Percentiles rank a stretch among this genome's conserved stretches.
These are phyloP conservation scores for Suillus ampliporus DNA, from an alignment of 768 basidiomycete genomes.

Conservation along the genomic window DNA sequence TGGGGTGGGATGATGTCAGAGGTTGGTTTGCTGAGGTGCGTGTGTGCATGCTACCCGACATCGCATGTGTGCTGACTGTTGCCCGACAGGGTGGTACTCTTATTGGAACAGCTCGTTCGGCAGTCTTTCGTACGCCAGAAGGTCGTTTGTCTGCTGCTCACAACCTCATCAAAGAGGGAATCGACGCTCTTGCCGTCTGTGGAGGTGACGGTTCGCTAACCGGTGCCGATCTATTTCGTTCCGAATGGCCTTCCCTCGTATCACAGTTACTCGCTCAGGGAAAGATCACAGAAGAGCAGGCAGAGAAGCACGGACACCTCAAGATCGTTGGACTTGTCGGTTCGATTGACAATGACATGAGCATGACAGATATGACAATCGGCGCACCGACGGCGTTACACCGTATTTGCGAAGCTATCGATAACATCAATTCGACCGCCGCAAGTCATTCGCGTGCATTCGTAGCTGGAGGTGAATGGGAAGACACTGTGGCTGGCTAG, in stretches of 20 bases:
- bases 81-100: slow-evolving; percentile 83
- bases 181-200: slow-evolving; percentile 95
- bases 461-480: slow-evolving; percentile 99
- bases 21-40: slow-evolving; percentile 91
- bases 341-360: slow-evolving; percentile 99
- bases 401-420: slow-evolving; percentile 96
- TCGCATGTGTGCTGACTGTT: neutral
- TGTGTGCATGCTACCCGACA: slow-evolving; percentile 4
- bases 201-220: slow-evolving; percentile 98
- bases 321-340: slow-evolving; percentile 98
- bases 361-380: slow-evolving; percentile 95
- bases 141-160: slow-evolving; percentile 88
- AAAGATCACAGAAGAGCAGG: slow-evolving; percentile 79
- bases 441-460: slow-evolving; percentile 96
- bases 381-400: slow-evolving; percentile 95
- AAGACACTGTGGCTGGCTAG: slow-evolving; percentile 99
- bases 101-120: slow-evolving; percentile 91
- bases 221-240: slow-evolving; percentile 91
- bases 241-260: slow-evolving; percentile 93
- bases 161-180: slow-evolving; percentile 95
- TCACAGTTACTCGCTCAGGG: slow-evolving; percentile 68
- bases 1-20: slow-evolving; percentile 97
- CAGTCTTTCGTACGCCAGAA: slow-evolving; percentile 82
- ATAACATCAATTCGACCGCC: slow-evolving; percentile 97
- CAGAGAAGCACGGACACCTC: slow-evolving; percentile 76